phyloP scores from a whole-genome alignment of 2,329 filamentous ascomycete species.

The Pseudocercospora musae region DNA sequence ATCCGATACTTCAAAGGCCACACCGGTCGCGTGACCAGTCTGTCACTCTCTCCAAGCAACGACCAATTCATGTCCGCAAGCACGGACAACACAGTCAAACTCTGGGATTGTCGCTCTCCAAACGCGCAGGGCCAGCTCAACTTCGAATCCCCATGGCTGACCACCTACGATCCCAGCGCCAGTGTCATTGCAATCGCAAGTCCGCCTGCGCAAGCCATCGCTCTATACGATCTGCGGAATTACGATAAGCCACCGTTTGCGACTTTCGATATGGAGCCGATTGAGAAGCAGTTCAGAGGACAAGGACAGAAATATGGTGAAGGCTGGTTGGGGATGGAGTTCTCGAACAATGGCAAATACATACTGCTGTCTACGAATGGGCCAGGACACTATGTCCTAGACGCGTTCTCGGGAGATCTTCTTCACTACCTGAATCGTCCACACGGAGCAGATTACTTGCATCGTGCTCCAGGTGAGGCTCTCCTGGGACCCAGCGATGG shows the following conservation, averaged over 20 bases:
- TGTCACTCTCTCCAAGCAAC: constrained; percentile 78
- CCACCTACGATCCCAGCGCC: constrained; percentile 88
- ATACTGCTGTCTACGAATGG: constrained; percentile 81
- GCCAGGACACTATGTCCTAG: constrained; percentile 83
- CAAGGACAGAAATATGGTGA: constrained; percentile 46
- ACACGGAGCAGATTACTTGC: constrained; percentile 21
- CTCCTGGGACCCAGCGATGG: constrained; percentile 31
- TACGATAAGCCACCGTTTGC: constrained; percentile 89
- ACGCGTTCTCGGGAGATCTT: constrained; percentile 80
- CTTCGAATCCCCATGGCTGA: constrained; percentile 75
- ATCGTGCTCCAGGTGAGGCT: constrained; percentile 40
- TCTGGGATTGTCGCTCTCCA: constrained; percentile 84
- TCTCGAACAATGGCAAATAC: constrained; percentile 91
- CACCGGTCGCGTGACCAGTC: constrained; percentile 74
- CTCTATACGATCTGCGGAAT: constrained; percentile 91
- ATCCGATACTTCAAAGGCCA: constrained; percentile 96
- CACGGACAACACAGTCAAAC: constrained; percentile 81
- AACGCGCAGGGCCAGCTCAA: constrained; percentile 77
- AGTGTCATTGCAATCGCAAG: constrained; percentile 88
- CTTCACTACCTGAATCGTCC: constrained; percentile 35
- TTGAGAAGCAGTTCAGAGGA: constrained; percentile 53
- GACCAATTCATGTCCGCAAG: constrained; percentile 93
- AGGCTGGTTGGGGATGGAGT: constrained; percentile 88
- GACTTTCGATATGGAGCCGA: constrained; percentile 73
- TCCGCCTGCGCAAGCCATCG: constrained; percentile 70